Conservation (phyloP, 345 rosid genomes). For the Raphanus raphanistrum region DNA sequence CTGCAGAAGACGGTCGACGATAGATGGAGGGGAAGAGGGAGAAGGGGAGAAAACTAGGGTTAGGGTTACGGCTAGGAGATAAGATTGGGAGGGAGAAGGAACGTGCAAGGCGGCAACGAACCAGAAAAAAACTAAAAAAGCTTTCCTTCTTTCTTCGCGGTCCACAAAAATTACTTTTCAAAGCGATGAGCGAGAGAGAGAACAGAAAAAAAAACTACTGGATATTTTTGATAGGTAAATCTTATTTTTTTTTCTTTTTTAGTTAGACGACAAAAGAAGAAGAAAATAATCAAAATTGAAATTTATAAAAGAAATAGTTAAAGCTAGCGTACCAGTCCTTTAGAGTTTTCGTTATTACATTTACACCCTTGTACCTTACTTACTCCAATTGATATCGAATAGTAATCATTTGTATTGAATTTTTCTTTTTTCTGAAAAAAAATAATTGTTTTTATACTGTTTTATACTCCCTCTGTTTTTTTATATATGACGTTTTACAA, state of each 20-base stretch:
- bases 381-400: not conserved
- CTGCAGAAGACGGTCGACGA: not conserved
- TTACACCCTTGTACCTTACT: not conserved
- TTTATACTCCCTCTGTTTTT: too few species aligned
- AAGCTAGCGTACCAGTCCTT: not conserved
- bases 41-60: slow-evolving; percentile 23
- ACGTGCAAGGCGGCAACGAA: slow-evolving; percentile 64
- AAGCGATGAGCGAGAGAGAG: slow-evolving; percentile 24
- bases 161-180: slow-evolving; percentile 52
- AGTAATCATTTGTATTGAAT: not conserved
- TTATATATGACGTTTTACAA: too few species aligned
- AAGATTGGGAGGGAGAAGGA: slow-evolving; percentile 36
- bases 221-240: not conserved
- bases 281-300: not conserved
- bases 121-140: slow-evolving; percentile 30
- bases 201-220: slow-evolving; percentile 6
- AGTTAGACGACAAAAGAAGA: not conserved
- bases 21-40: not conserved
- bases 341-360: not conserved
- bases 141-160: slow-evolving; percentile 47
- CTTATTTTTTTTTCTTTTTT: not conserved
- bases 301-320: not conserved
- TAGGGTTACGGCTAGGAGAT: slow-evolving; percentile 54
- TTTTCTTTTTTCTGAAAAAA: not conserved
- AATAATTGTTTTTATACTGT: too few species aligned